A percentile compares a stretch with the other conserved stretches of the same genome.
Conservation (phyloP, 768 basidiomycete species). For the Suillus alpinus region DNA sequence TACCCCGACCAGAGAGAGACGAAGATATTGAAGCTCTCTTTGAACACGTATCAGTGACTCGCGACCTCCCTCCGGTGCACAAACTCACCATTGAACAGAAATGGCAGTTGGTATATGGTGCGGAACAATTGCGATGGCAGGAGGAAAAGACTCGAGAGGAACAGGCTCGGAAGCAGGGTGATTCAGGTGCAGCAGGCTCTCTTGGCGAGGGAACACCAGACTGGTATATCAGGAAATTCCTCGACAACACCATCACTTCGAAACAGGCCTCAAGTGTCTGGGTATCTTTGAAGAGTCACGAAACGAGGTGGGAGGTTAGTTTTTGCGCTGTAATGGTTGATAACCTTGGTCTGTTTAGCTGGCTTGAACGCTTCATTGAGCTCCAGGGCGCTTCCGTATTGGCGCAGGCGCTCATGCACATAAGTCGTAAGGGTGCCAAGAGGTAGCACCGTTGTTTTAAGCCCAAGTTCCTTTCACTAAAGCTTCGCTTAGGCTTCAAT, state of each 20-base stretch:
- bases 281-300: slow-evolving; percentile 77
- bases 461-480: background rate
- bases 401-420: slow-evolving; percentile 70
- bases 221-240: slow-evolving; percentile 90
- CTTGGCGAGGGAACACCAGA: slow-evolving; percentile 76
- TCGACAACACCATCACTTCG: slow-evolving; percentile 80
- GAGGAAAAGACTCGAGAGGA: slow-evolving; percentile 66
- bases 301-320: slow-evolving; percentile 58
- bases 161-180: slow-evolving; percentile 56
- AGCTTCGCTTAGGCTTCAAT: slow-evolving; percentile 24
- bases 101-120: slow-evolving; percentile 86
- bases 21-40: slow-evolving; percentile 81
- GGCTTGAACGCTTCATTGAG: slow-evolving; percentile 74
- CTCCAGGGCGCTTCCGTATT: slow-evolving; percentile 84
- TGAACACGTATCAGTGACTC: slow-evolving; percentile 67
- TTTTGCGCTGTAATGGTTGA: background rate
- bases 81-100: slow-evolving; percentile 76
- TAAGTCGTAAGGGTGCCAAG: slow-evolving; percentile 65
- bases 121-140: slow-evolving; percentile 77
- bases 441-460: slow-evolving; percentile 42
- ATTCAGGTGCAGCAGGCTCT: slow-evolving; percentile 50
- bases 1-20: slow-evolving; percentile 73
- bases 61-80: slow-evolving; percentile 61
- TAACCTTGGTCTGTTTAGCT: slow-evolving; percentile 44
- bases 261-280: slow-evolving; percentile 76